Conservation (phyloP, 2,329 filamentous ascomycete species). For the Cladobotryum protrusum region DNA sequence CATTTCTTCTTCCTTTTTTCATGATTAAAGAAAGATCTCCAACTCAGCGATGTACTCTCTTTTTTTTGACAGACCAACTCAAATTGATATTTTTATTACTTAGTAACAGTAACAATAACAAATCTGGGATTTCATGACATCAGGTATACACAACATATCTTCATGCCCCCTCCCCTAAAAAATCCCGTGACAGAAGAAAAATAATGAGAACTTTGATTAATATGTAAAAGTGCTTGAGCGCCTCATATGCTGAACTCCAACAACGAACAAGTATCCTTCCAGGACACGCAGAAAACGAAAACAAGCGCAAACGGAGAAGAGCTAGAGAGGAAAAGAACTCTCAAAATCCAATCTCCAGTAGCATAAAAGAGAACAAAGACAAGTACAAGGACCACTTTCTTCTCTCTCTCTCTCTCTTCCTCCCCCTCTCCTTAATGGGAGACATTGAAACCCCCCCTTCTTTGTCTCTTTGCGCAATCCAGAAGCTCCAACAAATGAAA, state of each 20-base stretch:
- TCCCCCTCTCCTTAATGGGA: no score
- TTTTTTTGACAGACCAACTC: neutral
- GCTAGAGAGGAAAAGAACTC: constrained; percentile 3
- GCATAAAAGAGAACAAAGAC: constrained; percentile 5
- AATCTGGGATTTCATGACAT: no score
- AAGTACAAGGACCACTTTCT: neutral
- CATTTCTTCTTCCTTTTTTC: no score
- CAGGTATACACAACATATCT: no score
- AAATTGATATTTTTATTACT: neutral
- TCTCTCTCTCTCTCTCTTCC: neutral
- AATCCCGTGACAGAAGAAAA: constrained; percentile 1
- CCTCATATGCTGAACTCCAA: constrained; percentile 16
- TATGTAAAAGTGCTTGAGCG: constrained; percentile 12
- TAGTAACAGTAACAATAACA: no score
- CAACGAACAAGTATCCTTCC: constrained; percentile 5
- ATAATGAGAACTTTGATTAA: constrained; percentile 10
- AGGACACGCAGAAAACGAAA: constrained; percentile 3
- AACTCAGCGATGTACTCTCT: neutral
- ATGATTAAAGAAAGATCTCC: no score
- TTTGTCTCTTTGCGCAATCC: constrained; percentile 2
- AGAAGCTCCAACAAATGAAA: constrained; percentile 12
- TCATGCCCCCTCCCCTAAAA: no score
- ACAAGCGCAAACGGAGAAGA: constrained; percentile 3
- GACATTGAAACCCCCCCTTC: constrained; percentile 1
- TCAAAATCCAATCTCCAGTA: constrained; percentile 6